Conservation (phyloP, 495 filamentous ascomycete genomes). For the Podospora anserina region DNA sequence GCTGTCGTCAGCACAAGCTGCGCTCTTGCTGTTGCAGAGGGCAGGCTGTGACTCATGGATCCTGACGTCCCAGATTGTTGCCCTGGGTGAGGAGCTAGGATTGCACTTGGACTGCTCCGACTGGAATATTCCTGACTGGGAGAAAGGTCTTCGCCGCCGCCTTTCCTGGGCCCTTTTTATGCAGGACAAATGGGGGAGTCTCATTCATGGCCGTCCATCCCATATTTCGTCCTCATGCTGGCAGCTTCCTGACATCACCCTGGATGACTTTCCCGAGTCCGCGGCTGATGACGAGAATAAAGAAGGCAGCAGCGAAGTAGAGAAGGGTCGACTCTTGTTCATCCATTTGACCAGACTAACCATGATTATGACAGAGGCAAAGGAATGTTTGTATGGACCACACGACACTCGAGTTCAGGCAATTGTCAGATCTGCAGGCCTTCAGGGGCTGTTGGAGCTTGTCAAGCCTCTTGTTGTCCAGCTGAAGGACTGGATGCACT, state of each 20-base stretch:
- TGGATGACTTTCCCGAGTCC: conserved; percentile 60
- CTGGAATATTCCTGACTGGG: conserved; percentile 72
- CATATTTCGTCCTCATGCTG: conserved; percentile 63
- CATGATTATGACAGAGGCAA: conserved; percentile 58
- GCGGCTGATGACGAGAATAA: conserved; percentile 49
- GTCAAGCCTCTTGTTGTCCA: conserved; percentile 63
- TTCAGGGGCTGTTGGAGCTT: conserved; percentile 50
- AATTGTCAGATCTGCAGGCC: conserved; percentile 24
- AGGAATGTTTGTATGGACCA: conserved; percentile 53
- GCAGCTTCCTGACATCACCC: conserved; percentile 57
- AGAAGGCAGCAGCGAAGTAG: conserved; percentile 49
- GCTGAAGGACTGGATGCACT: conserved; percentile 59
- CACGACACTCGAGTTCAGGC: conserved; percentile 17
- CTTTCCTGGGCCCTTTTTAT: conserved; percentile 73
- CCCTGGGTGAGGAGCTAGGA: conserved; percentile 65
- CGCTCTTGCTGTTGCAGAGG: conserved; percentile 69
- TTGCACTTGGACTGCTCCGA: conserved; percentile 66
- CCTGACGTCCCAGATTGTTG: conserved; percentile 66
- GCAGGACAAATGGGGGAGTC: conserved; percentile 73
- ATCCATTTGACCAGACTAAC: conserved; percentile 58
- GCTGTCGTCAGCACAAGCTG: conserved; percentile 73
- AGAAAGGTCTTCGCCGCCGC: conserved; percentile 63
- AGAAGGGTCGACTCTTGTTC: conserved; percentile 56
- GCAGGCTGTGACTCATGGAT: conserved; percentile 57
- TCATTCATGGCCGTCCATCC: conserved; percentile 66